phyloP scores from a whole-genome alignment of 179 eudicot species.

The Sideroxylon spinosum region DNA sequence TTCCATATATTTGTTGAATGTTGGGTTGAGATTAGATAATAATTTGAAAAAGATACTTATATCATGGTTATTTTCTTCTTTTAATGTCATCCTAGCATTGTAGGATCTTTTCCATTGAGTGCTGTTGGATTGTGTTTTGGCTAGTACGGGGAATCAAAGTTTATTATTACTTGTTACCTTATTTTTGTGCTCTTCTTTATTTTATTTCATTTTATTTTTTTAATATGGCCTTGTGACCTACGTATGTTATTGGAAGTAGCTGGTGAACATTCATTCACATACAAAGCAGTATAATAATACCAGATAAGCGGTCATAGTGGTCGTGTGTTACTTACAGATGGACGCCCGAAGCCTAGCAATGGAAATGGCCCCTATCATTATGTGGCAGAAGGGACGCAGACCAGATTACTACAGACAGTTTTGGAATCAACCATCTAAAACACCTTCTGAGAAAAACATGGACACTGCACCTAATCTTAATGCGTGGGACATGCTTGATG shows the following conservation, averaged over 20 bases:
- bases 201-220: no score
- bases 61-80: neutral
- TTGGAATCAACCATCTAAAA: slow-evolving; percentile 58
- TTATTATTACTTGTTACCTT: neutral
- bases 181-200: no score
- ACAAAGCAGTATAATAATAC: neutral
- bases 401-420: slow-evolving; percentile 64
- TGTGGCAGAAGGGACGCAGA: slow-evolving; percentile 73
- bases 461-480: slow-evolving; percentile 38
- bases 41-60: neutral
- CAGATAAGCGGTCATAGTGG: neutral
- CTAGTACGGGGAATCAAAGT: neutral
- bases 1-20: neutral
- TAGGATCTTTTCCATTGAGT: neutral
- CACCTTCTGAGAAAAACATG: slow-evolving; percentile 30
- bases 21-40: neutral
- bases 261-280: neutral
- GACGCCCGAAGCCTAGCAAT: slow-evolving; percentile 79
- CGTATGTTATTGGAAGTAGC: neutral
- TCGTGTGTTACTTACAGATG: slow-evolving; percentile 50
- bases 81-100: neutral
- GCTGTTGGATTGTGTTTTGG: neutral
- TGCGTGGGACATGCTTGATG: slow-evolving; percentile 69
- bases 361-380: slow-evolving; percentile 87
- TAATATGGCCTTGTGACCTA: neutral